Evolutionary conservation across 129 eudicot genomes (phyloP).

Genomic region (Flaveria robusta): DNA sequence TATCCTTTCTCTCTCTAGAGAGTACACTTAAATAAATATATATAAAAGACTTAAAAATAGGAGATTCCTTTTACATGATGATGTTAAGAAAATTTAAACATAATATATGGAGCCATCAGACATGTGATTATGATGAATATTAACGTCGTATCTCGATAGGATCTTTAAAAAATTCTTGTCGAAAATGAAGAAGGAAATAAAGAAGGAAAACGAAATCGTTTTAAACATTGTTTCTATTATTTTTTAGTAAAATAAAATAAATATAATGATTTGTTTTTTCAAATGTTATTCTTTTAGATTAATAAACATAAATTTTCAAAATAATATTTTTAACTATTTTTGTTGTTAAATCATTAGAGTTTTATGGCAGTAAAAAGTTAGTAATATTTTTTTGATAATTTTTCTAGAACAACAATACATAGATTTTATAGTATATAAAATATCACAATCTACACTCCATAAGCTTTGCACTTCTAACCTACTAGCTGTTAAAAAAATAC

Average conservation of each 20-base stretch:
- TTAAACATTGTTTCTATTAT: neutral
- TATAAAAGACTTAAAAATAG: neutral
- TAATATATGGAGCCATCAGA: neutral
- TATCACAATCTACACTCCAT: too few relatives aligned
- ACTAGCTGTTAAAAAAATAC: too few relatives aligned
- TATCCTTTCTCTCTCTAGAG: neutral
- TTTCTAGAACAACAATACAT: too few relatives aligned
- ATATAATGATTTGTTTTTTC: neutral
- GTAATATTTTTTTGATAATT: too few relatives aligned
- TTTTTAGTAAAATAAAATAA: neutral
- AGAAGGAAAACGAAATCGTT: neutral
- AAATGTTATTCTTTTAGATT: too few relatives aligned
- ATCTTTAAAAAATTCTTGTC: neutral
- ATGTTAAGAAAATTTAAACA: neutral
- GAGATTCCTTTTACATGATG: neutral
- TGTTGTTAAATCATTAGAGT: too few relatives aligned
- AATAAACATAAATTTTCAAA: too few relatives aligned
- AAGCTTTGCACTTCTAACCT: too few relatives aligned
- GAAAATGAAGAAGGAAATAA: neutral
- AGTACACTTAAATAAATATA: neutral
- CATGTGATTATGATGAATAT: neutral
- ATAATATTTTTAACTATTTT: too few relatives aligned
- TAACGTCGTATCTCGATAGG: neutral
- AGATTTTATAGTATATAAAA: too few relatives aligned
- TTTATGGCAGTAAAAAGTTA: too few relatives aligned